Base-by-base conservation (phyloP, 2,329 filamentous ascomycete species). In the Ceratocystis lukuohia region DNA sequence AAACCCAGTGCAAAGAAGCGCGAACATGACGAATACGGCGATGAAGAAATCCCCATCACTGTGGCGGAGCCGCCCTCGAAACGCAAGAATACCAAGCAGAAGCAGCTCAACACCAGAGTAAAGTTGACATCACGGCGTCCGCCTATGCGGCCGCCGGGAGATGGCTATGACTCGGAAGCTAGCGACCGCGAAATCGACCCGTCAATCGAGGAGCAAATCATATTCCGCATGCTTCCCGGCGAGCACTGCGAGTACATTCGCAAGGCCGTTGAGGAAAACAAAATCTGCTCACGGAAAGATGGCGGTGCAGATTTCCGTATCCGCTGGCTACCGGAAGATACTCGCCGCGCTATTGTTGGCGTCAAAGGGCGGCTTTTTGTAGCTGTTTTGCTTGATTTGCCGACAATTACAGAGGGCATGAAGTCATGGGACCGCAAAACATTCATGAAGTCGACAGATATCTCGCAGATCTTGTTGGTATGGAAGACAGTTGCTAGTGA, bases 111-210 rank as follows among this genome's bases (percentile, higher is more conserved):
- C n/a, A 81, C 85, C 66, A 85, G 82, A 73, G 77, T 84, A 61
- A 74, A 76, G 53, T 72, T 73, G 59, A 78, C 75, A 25, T 72
- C 75, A 22, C 75, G 80, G 74, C 82, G 85, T 69, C 80, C 84
- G 1, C 87, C 89, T 5, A 79, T 82, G 41, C 83, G 89, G 69
- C 85, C 86, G 4, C 83, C 84, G 1, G 94, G 94, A 64, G 91
- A 96, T 66, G 94, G 93, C 6, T 99, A 97, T 76, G 94, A 99
- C 74, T 96, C 92, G 2, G 94, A 97, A 75, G 91, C 92, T 12
- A 94, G 91, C 66, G 94, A 97, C 73, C 85, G 87, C 15, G 94
- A 99, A 75, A 76, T 79, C 8, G 94, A 99, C 72, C 94, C 94
- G 0, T 82, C 88, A 0, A 89, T 96, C 68, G 93, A 97, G 75